Evolutionary conservation across 2,329 filamentous ascomycete species (phyloP).

Genomic region (Biscogniauxia sp.): DNA sequence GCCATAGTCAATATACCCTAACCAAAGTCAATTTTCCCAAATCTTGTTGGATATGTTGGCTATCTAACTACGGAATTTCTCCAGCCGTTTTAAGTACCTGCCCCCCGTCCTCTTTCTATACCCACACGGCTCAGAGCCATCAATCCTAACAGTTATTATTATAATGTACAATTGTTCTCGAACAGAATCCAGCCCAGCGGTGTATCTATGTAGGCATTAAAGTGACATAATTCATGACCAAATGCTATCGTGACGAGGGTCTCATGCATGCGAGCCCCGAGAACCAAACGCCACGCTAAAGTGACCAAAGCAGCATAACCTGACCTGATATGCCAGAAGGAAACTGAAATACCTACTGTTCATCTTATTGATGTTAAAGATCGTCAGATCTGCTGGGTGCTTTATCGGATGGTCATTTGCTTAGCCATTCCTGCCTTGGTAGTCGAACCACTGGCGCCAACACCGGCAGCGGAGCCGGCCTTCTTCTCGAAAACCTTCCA

Average conservation of each 20-base stretch:
- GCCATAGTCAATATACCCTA: not conserved
- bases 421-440: slow-evolving; percentile 84
- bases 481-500: slow-evolving; percentile 99
- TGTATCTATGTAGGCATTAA: slow-evolving; percentile 14
- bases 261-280: slow-evolving; percentile 15
- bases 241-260: slow-evolving; percentile 18
- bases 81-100: not conserved
- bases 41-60: slow-evolving; percentile 18
- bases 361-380: slow-evolving; percentile 21
- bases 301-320: slow-evolving; percentile 26
- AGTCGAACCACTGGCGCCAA: slow-evolving; percentile 64
- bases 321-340: slow-evolving; percentile 30
- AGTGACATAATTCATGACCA: slow-evolving; percentile 28
- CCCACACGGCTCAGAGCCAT: not conserved
- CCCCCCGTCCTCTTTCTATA: not conserved
- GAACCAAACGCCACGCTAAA: slow-evolving; percentile 32
- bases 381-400: slow-evolving; percentile 16
- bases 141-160: not conserved
- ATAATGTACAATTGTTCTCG: slow-evolving; percentile 8
- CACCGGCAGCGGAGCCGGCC: slow-evolving; percentile 66
- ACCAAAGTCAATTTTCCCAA: slow-evolving; percentile 4
- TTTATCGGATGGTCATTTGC: slow-evolving; percentile 89
- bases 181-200: slow-evolving; percentile 14
- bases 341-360: slow-evolving; percentile 33
- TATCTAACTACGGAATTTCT: slow-evolving; percentile 14